phyloP scores from a whole-genome alignment of 805 yeast species.

The Wickerhamomyces bovis region DNA sequence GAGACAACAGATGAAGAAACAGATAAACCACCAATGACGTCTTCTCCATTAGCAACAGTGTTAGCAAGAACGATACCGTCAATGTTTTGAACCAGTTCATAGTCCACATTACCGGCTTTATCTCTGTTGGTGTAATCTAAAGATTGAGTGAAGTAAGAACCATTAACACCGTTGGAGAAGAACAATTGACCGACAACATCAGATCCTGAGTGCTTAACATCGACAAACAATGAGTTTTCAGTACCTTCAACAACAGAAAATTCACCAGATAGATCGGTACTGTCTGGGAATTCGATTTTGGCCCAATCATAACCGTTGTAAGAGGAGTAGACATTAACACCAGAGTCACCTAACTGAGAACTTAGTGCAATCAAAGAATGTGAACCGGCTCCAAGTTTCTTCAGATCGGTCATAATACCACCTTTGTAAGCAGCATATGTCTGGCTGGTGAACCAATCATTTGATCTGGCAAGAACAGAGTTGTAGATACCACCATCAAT shows the following conservation, averaged over 20 bases:
- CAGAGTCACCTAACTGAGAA: slow-evolving; percentile 19
- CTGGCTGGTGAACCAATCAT: slow-evolving; percentile 39
- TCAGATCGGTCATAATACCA: slow-evolving; percentile 26
- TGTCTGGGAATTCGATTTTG: slow-evolving; percentile 28
- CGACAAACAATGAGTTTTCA: slow-evolving; percentile 34
- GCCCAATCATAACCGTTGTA: slow-evolving; percentile 30
- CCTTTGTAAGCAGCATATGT: slow-evolving; percentile 27
- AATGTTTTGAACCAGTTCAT: slow-evolving; percentile 37
- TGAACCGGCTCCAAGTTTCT: slow-evolving; percentile 30
- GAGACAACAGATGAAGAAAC: slow-evolving; percentile 19
- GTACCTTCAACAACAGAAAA: slow-evolving; percentile 33
- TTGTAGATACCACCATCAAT: slow-evolving; percentile 34
- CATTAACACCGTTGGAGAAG: slow-evolving; percentile 40
- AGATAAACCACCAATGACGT: slow-evolving; percentile 6
- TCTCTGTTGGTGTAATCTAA: slow-evolving; percentile 35
- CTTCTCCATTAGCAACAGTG: slow-evolving; percentile 18
- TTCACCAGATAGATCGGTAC: slow-evolving; percentile 13
- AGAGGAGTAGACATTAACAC: slow-evolving; percentile 27
- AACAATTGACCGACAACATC: slow-evolving; percentile 26
- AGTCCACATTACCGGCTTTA: slow-evolving; percentile 26
- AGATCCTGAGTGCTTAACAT: slow-evolving; percentile 22
- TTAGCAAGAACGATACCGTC: slow-evolving; percentile 62
- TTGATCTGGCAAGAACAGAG: slow-evolving; percentile 30
- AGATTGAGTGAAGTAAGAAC: slow-evolving; percentile 42
- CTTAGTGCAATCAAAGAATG: slow-evolving; percentile 32